Evolutionary conservation across 1,284 basidiomycete species (phyloP).

Genomic region (Calocybe gambosa): DNA sequence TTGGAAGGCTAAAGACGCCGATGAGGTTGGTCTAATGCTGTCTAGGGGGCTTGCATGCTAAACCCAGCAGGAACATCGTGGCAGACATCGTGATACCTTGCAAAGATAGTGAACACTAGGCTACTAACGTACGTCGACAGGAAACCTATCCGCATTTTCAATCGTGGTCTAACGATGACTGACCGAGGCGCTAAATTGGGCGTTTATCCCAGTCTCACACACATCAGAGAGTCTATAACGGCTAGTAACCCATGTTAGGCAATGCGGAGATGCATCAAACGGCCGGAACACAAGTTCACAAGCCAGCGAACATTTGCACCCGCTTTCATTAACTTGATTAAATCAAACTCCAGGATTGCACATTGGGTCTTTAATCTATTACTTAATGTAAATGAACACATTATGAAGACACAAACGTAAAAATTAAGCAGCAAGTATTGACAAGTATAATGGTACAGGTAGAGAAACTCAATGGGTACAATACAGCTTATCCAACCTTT

Average conservation of each 20-base stretch:
- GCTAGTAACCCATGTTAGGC: not conserved
- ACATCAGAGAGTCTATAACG: not conserved
- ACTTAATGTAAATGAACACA: not conserved
- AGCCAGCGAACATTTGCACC: slow-evolving; percentile 9
- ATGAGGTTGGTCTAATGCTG: too few species aligned
- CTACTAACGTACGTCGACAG: too few species aligned
- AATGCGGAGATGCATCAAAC: slow-evolving; percentile 11
- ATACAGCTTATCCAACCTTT: slow-evolving; percentile 18
- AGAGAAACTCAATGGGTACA: slow-evolving; percentile 4
- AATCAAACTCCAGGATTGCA: not conserved
- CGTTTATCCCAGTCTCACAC: not conserved
- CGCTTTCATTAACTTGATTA: not conserved
- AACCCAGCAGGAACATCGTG: too few species aligned
- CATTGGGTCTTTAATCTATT: not conserved
- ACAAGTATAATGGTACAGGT: slow-evolving; percentile 14
- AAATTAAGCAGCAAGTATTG: slow-evolving; percentile 4
- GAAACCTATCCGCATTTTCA: too few species aligned
- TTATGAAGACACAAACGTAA: not conserved
- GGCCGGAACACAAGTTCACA: slow-evolving; percentile 10
- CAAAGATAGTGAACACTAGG: too few species aligned
- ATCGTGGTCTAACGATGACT: too few species aligned
- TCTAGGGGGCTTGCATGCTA: too few species aligned
- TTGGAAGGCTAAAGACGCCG: too few species aligned
- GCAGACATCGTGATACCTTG: too few species aligned
- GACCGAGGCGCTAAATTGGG: not conserved